Conservation (phyloP, 1,284 basidiomycete genomes). For the Heliocybe sulcata region DNA sequence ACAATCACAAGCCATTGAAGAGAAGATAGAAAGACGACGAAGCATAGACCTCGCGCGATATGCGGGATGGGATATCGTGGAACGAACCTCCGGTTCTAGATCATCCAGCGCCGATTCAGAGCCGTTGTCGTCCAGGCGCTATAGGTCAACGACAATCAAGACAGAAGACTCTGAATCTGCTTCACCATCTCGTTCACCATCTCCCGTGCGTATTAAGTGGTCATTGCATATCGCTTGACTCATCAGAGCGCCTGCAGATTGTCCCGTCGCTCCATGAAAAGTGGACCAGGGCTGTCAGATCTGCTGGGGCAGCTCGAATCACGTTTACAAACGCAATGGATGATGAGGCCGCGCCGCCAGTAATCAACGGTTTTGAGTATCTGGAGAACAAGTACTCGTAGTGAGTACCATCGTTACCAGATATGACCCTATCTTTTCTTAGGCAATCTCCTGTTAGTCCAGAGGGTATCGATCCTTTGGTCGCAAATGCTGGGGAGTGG, state of each 20-base stretch:
- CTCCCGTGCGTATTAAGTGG: no score
- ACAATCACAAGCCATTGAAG: conserved; percentile 32
- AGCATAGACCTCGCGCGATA: conserved; percentile 6
- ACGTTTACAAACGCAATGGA: conserved; percentile 40
- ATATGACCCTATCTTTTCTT: background rate
- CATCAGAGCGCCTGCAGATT: background rate
- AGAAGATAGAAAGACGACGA: conserved; percentile 25
- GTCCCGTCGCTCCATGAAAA: conserved; percentile 24
- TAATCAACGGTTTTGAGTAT: conserved; percentile 38
- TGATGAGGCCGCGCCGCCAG: conserved; percentile 35
- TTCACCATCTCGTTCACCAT: background rate
- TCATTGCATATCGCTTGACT: background rate
- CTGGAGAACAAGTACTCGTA: conserved; percentile 42
- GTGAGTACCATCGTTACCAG: conserved; percentile 21
- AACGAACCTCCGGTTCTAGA: conserved; percentile 5
- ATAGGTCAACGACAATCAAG: background rate
- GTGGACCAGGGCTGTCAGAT: conserved; percentile 33
- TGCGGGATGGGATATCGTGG: conserved; percentile 12
- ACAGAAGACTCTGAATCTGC: background rate
- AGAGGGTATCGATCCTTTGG: conserved; percentile 12
- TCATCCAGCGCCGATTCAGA: background rate
- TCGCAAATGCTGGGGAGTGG: conserved; percentile 14
- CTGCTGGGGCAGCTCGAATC: conserved; percentile 33
- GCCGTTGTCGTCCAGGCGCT: background rate
- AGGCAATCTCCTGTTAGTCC: background rate